Evolutionary conservation across 176 grass and related monocot genomes (phyloP).

Genomic region (Pharus latifolius): DNA sequence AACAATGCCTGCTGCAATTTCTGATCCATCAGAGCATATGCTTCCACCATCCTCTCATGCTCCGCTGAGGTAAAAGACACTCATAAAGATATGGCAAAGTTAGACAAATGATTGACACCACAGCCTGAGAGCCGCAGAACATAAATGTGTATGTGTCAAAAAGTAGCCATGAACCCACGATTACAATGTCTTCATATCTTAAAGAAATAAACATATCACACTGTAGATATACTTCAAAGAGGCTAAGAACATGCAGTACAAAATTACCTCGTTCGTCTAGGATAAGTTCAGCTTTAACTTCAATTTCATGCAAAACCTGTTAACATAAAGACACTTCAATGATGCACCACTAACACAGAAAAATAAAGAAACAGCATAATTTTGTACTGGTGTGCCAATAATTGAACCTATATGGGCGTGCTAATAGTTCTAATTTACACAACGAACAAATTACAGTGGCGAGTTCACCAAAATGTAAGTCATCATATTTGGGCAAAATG

Average conservation of each 20-base stretch:
- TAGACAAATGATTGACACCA: not conserved
- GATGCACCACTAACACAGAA: not conserved
- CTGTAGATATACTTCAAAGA: not conserved
- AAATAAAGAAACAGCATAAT: not conserved
- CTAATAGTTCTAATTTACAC: not conserved
- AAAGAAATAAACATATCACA: not conserved
- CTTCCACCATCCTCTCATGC: constrained; percentile 85
- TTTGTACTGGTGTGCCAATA: too few species aligned
- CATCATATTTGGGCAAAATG: not conserved
- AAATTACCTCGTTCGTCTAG: constrained; percentile 84
- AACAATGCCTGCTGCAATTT: constrained; percentile 89
- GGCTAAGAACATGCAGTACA: not conserved
- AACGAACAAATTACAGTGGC: too few species aligned
- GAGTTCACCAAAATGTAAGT: not conserved
- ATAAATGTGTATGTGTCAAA: not conserved
- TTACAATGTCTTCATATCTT: not conserved
- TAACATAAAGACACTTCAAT: constrained; percentile 17
- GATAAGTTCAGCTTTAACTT: constrained; percentile 92
- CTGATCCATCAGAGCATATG: constrained; percentile 85
- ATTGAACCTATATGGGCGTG: too few species aligned
- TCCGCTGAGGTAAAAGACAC: constrained; percentile 51
- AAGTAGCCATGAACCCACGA: not conserved
- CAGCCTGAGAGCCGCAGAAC: too few species aligned
- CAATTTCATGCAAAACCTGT: constrained; percentile 93
- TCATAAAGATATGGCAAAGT: not conserved